Evolutionary conservation across 371 early-diverging fungal species (phyloP).

Genomic region (Smittium mucronatum): DNA sequence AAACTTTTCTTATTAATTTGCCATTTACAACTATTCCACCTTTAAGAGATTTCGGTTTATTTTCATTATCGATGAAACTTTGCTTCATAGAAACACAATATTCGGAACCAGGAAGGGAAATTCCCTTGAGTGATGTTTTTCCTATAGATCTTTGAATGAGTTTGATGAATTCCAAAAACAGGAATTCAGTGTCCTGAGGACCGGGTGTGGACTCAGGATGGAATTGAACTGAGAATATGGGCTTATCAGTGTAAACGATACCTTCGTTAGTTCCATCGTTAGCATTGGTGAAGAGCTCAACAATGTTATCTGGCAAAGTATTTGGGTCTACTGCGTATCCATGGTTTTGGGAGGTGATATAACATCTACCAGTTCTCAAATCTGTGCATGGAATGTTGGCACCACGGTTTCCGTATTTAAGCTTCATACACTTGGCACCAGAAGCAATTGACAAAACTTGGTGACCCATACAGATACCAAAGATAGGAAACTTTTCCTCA

Average conservation of each 20-base stretch:
- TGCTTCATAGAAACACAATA: constrained; percentile 29
- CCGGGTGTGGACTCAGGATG: constrained; percentile 97
- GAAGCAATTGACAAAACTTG: constrained; percentile 87
- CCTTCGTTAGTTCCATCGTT: constrained; percentile 97
- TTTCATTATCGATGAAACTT: constrained; percentile 23
- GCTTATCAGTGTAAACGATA: constrained; percentile 72
- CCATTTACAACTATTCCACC: constrained; percentile 33
- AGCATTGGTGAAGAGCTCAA: constrained; percentile 90
- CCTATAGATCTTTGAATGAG: constrained; percentile 56
- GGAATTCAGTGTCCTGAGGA: constrained; percentile 89
- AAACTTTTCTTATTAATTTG: constrained; percentile 56
- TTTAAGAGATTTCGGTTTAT: constrained; percentile 17
- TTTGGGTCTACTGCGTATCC: constrained; percentile 87
- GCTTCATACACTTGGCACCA: constrained; percentile 83
- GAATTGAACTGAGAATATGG: constrained; percentile 95
- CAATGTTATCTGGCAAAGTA: constrained; percentile 60
- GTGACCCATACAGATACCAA: constrained; percentile 97
- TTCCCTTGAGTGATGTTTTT: constrained; percentile 49
- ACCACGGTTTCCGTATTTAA: constrained; percentile 97
- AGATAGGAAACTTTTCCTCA: constrained; percentile 71
- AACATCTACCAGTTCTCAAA: constrained; percentile 85
- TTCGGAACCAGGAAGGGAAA: constrained; percentile 50
- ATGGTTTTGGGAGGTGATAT: constrained; percentile 95
- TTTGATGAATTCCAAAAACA: constrained; percentile 85
- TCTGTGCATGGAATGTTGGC: constrained; percentile 97